A percentile compares a stretch with the other conserved stretches of the same genome.
phyloP scores from a whole-genome alignment of 805 yeast species.

The Zygoascus tannicola region DNA sequence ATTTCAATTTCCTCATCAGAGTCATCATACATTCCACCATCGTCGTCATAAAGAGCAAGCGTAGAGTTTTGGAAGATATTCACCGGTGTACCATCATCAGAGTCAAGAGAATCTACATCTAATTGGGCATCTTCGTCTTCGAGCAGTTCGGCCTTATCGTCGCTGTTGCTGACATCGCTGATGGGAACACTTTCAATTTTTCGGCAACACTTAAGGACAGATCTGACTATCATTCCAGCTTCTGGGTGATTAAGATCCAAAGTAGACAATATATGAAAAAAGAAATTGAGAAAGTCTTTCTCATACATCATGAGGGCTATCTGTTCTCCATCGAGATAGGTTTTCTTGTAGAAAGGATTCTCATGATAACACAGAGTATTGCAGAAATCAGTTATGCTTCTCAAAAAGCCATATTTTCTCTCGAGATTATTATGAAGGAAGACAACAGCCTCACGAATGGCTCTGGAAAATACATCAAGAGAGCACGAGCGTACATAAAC shows the following conservation, averaged over 20 bases:
- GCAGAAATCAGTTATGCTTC: conserved; percentile 43
- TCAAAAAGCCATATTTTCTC: conserved; percentile 45
- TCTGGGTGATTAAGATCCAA: conserved; percentile 69
- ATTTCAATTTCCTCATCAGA: conserved; percentile 45
- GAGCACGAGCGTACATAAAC: conserved; percentile 64
- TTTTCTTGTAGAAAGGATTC: conserved; percentile 8
- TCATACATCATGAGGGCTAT: conserved; percentile 63
- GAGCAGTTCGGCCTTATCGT: conserved; percentile 31
- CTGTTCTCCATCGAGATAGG: conserved; percentile 44
- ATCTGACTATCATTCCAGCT: conserved; percentile 48
- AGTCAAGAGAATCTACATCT: conserved; percentile 39
- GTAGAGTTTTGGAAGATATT: conserved; percentile 83
- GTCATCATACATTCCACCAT: conserved; percentile 56
- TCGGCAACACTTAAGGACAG: conserved; percentile 51
- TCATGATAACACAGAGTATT: conserved; percentile 23
- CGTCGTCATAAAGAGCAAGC: conserved; percentile 83
- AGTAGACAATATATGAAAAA: conserved; percentile 52
- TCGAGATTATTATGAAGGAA: conserved; percentile 31
- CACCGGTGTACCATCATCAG: conserved; percentile 56
- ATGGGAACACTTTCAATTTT: conserved; percentile 7
- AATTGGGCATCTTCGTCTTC: conserved; percentile 45
- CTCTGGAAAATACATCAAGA: conserved; percentile 56
- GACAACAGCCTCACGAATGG: conserved; percentile 42
- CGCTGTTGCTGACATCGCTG: conserved; percentile 43
- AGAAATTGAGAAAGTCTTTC: conserved; percentile 38